Conservation (phyloP, 164 flowering plant genomes). For the Tetracentron sinense region DNA sequence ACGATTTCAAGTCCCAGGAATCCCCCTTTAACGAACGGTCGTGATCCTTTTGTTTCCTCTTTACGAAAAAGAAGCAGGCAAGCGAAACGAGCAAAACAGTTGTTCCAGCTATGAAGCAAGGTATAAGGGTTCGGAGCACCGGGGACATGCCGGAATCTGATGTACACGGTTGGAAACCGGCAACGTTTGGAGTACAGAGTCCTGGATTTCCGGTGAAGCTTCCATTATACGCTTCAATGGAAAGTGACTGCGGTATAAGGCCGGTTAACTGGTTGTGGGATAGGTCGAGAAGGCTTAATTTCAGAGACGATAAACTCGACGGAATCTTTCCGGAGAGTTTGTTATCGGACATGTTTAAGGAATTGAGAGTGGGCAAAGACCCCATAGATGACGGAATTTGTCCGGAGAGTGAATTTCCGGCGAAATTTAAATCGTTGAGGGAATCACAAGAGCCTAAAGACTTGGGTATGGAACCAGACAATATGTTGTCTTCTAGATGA, state of each 20-base stretch:
- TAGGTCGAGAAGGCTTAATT: conserved; percentile 63
- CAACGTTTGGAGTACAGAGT: conserved; percentile 48
- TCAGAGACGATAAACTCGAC: conserved; percentile 40
- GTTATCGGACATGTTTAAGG: conserved; percentile 60
- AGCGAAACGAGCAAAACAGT: conserved; percentile 26
- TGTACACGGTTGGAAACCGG: conserved; percentile 40
- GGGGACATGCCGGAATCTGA: conserved; percentile 26
- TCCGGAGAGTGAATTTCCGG: conserved; percentile 56
- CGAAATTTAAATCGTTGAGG: conserved; percentile 51
- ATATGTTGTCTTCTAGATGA: conserved; percentile 38
- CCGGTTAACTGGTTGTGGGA: conserved; percentile 60
- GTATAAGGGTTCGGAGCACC: conserved; percentile 30
- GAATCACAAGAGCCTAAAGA: conserved; percentile 46
- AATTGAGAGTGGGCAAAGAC: conserved; percentile 42
- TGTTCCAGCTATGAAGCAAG: conserved; percentile 33
- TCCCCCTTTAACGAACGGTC: conserved; percentile 42
- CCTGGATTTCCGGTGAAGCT: conserved; percentile 63
- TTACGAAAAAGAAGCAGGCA: conserved; percentile 31
- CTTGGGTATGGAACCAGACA: conserved; percentile 55
- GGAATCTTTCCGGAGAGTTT: conserved; percentile 64
- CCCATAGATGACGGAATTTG: conserved; percentile 56
- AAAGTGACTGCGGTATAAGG: conserved; percentile 46
- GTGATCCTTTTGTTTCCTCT: conserved; percentile 22
- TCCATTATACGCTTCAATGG: conserved; percentile 41
- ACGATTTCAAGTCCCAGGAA: conserved; percentile 78